Conservation (phyloP, 331 rosid species). For the Erythrophleum ivorense region DNA sequence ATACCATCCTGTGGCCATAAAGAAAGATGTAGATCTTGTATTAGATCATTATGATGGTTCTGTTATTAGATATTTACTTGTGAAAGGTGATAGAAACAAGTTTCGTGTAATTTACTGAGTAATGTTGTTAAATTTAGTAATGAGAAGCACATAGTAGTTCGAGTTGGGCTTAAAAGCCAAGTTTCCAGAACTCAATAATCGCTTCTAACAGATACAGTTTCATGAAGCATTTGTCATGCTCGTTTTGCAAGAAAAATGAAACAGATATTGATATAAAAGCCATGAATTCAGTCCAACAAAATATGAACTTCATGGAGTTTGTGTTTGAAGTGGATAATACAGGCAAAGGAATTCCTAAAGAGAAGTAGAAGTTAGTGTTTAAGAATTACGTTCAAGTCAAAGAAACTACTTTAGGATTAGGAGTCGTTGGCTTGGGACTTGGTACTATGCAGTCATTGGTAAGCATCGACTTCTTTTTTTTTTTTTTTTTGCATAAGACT, state of each 20-base stretch:
- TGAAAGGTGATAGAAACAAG: not conserved
- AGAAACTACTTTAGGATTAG: not conserved
- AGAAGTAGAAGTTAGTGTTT: not conserved
- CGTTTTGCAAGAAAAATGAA: not conserved
- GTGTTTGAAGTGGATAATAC: not conserved
- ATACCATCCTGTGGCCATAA: not conserved
- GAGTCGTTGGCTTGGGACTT: slow-evolving; percentile 1
- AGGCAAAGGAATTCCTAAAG: not conserved
- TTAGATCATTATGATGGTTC: slow-evolving; percentile 4
- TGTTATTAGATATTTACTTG: not conserved
- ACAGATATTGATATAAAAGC: not conserved
- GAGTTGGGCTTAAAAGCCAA: slow-evolving; percentile 4
- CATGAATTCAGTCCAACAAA: not conserved
- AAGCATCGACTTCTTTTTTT: not conserved
- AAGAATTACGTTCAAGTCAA: slow-evolving; percentile 1
- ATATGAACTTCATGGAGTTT: not conserved
- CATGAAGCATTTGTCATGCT: not conserved
- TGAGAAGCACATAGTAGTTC: not conserved
- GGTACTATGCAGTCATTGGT: not conserved
- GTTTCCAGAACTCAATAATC: not conserved
- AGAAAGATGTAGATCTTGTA: not conserved
- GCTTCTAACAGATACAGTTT: not conserved
- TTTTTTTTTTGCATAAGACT: too few relatives aligned
- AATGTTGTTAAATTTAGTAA: not conserved
- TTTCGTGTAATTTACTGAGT: not conserved